phyloP scores from a whole-genome alignment of 2,329 filamentous ascomycete genomes.

The Fusarium sp. region DNA sequence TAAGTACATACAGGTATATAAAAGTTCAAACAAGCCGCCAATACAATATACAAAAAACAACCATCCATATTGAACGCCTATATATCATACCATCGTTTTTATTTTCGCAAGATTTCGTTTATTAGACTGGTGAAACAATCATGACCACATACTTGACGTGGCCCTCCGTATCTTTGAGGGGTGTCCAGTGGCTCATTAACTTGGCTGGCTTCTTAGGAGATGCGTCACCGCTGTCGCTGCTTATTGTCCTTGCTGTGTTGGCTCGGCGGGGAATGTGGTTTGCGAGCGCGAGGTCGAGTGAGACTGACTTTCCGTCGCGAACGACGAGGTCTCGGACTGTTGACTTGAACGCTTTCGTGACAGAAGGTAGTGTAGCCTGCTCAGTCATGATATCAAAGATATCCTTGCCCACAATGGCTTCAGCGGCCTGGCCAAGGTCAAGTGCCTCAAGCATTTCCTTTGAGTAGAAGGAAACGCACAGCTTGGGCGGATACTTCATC shows the following conservation, averaged over 20 bases:
- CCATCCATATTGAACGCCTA: background rate
- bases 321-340: slow-evolving; percentile 56
- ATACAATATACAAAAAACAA: slow-evolving; percentile 9
- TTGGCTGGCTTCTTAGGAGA: slow-evolving; percentile 36
- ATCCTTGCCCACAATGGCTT: slow-evolving; percentile 58
- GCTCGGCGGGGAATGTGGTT: slow-evolving; percentile 45
- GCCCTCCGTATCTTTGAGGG: slow-evolving; percentile 41
- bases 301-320: slow-evolving; percentile 51
- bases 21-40: slow-evolving; percentile 11
- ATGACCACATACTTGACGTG: slow-evolving; percentile 44
- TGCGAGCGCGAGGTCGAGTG: slow-evolving; percentile 45
- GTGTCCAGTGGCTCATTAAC: slow-evolving; percentile 48
- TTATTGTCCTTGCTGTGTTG: slow-evolving; percentile 33
- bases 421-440: slow-evolving; percentile 52
- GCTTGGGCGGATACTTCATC: slow-evolving; percentile 44
- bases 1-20: slow-evolving; percentile 33
- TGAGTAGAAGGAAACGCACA: slow-evolving; percentile 61
- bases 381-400: slow-evolving; percentile 66
- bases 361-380: slow-evolving; percentile 56
- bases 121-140: slow-evolving; percentile 34
- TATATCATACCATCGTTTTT: background rate
- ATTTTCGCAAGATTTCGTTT: background rate
- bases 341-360: slow-evolving; percentile 58
- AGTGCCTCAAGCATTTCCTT: slow-evolving; percentile 60
- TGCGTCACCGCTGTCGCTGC: slow-evolving; percentile 27